Evolutionary conservation across 139 green algal species (phyloP).

Genomic region (Axilococcus clingmanii): DNA sequence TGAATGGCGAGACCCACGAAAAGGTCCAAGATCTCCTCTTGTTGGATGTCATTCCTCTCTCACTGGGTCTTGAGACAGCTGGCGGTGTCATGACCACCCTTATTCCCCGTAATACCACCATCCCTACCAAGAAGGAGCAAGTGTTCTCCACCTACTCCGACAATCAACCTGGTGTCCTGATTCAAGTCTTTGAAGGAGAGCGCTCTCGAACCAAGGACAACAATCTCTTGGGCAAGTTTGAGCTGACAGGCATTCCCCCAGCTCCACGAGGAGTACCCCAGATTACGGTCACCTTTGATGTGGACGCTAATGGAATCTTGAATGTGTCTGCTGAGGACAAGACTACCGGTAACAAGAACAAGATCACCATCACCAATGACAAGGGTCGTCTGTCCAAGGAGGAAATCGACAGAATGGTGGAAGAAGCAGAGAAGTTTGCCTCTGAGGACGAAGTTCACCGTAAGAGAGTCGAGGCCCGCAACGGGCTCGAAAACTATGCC

Average conservation of each 20-base stretch:
- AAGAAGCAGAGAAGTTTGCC: constrained; percentile 97
- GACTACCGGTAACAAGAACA: constrained; percentile 90
- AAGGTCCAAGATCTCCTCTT: constrained; percentile 98
- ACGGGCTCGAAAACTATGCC: constrained; percentile 84
- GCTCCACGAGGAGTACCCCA: constrained; percentile 92
- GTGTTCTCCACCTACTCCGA: constrained; percentile 97
- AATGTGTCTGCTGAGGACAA: constrained; percentile 98
- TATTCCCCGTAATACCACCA: constrained; percentile 94
- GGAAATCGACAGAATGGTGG: constrained; percentile 97
- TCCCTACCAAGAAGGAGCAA: constrained; percentile 99
- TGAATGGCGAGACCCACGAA: constrained; percentile 80
- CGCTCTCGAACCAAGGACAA: constrained; percentile 87
- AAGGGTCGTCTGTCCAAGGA: constrained; percentile 93
- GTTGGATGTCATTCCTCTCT: constrained; percentile 94
- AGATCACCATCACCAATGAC: constrained; percentile 99
- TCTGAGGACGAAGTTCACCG: constrained; percentile 88
- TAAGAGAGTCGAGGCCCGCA: constrained; percentile 89
- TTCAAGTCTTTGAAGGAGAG: constrained; percentile 77
- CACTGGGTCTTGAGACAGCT: constrained; percentile 91
- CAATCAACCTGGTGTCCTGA: constrained; percentile 97
- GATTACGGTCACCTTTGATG: constrained; percentile 95
- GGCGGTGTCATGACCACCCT: constrained; percentile 84
- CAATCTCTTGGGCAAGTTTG: constrained; percentile 98
- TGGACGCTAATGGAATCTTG: constrained; percentile 98
- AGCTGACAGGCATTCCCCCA: constrained; percentile 93